Base-by-base conservation (phyloP, 768 basidiomycete genomes). In the Boletus speciosus region DNA sequence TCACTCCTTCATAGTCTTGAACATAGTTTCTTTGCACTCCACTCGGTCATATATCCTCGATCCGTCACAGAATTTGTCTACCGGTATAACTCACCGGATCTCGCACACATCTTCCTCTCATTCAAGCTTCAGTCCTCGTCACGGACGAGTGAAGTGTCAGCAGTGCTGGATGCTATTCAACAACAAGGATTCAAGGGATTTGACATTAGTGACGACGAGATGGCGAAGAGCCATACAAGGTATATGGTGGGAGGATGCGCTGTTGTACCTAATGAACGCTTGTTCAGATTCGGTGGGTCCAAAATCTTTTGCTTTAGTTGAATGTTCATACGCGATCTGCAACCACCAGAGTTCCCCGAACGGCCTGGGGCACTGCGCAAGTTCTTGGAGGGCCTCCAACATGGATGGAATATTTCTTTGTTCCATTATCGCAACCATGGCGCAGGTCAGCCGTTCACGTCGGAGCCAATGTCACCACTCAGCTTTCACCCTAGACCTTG, bases 341-440 rank as follows among this genome's bases (percentile, higher is more conserved):
- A n/a, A 34, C 39, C 7, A 43, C 14, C 65, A 98, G 95, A 96
- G 68, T 99, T 99, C 69, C 97, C 97, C 1, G 97, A 99, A 70
- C 77, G 97, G 49, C 95, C 93, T 0, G 88, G 86, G 3, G 97
- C 96, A 4, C 75, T 99, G 53, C 84, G 90, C 40, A 91, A 89
- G 60, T 99, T 98, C 76, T 77, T 99, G 55, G 76, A 85, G 29
- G 90, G 88, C 4, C 68, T 99, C 42, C 87, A 87, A 32, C 75
- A 81, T 19, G 86, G 85, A 25, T 98, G 95, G 94, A 98, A 95
- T 70, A 92, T 99, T 46, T 89, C 93, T 1, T 69, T 99, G 59
- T 99, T 98, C 76, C 97, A 99, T 69, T 99, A 99, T 71, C 82
- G 97, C 51, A 98, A 98, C 68, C 96, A 98, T 55, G 97, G 97